Base-by-base conservation (phyloP, 768 basidiomycete species). In the Cytidiella melzeri region DNA sequence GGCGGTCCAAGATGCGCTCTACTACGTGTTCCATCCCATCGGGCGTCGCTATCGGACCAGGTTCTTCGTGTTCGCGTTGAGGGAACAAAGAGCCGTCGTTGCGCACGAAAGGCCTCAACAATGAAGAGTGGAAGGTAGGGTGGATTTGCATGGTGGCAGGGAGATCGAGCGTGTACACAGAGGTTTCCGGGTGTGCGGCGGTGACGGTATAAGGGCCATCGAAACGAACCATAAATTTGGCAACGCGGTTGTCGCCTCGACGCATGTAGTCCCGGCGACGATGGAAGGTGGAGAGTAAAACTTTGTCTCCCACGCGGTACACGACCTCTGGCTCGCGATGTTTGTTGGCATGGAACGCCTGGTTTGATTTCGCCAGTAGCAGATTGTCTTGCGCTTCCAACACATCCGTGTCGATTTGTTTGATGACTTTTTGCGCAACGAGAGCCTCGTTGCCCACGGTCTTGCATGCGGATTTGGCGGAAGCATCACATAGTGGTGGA, bases 81-180 rank as follows among this genome's bases (percentile, higher is more conserved):
- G 73, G 73, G 55, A 75, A 76, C 0, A 64, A 43, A 0, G 46
- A 4, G 25, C 65, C 53, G 46, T 75, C 67, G 50, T 75, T 76
- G 0, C 68, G 58, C 2, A 58, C 6, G 34, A 67, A 65, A 0
- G 47, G 55, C 0, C 50, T 30, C 0, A 72, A 48, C 23, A 67
- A 56, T 4, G 60, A 67, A 0, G 64, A 55, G 45, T 76, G 70
- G 55, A 72, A 75, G 0, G 55, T 65, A 0, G 61, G 60, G 43
- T 64, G 64, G 1, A 64, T 47, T 10, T 56, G 51, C 1, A 47
- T 36, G 10, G 36, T 18, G 4, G 19, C 18, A 5, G 63, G 63
- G 1, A 65, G 47, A 0, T 61, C 59, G n/a, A 66, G 52, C 1
- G 52, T 55, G 48, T 64, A 66, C 2, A 51, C 37, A 3, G 58